phyloP scores from a whole-genome alignment of 208 protist genomes.

The Strigomonas galati region DNA sequence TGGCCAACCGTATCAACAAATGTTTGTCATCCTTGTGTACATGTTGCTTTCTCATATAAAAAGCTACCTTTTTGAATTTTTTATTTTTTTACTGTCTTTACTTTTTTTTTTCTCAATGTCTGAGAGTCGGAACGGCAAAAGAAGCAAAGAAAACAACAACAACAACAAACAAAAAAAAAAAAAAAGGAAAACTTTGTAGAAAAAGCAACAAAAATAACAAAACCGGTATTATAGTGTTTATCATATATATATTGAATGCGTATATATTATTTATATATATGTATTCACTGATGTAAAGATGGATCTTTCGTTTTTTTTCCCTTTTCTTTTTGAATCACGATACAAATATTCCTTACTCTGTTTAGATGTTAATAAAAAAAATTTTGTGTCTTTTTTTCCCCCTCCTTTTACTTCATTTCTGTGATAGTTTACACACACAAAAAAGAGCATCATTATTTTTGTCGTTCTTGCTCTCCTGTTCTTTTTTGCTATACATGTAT shows the following conservation, averaged over 20 bases:
- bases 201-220: background rate
- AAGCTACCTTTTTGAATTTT: conserved; percentile 16
- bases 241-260: background rate
- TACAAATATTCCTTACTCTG: background rate
- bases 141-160: no score
- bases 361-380: background rate
- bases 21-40: no score
- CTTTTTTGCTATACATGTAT: no score
- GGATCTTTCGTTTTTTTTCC: conserved; percentile 1
- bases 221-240: no score
- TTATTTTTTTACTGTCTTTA: conserved; percentile 15
- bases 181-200: conserved; percentile 3
- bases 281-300: background rate
- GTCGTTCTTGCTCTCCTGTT: no score
- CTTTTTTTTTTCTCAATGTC: conserved; percentile 11
- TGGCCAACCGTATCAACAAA: no score
- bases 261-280: no score
- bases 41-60: conserved; percentile 5
- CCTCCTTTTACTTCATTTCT: background rate
- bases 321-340: background rate
- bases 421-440: background rate
- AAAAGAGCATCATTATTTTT: no score
- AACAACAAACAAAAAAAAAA: conserved; percentile 7
- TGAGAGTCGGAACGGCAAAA: no score
- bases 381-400: conserved; percentile 2